Evolutionary conservation across 352 stramenopile species (phyloP), one percentile per base, ranked within the genome.

Genomic region (Phytophthora pini): DNA sequence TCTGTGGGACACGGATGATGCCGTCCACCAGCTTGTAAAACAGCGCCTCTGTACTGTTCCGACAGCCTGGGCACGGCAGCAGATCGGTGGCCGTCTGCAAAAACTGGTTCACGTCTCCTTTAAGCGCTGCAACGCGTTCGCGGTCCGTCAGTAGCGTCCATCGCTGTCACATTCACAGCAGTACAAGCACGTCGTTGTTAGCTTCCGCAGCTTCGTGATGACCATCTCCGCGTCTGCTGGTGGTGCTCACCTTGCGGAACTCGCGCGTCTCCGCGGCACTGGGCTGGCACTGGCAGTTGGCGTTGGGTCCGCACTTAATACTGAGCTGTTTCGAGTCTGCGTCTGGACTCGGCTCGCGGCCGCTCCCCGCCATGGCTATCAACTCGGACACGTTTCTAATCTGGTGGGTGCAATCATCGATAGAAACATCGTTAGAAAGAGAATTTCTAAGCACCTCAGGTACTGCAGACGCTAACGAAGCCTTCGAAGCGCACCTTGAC

Each of bases 131-230:
- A 29, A 80, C 80, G 44, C 88, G 84, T 61, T 95, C 88, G 12
- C 69, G 70, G 31, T 95, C 88, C 20, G 85, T 93, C 65, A 95
- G 73, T 52, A 95, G 68, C 68, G 79, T 47, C 88, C 88, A 95
- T 27, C 88, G 78, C 85, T 94, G 68, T 48, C 27, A 64, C 11
- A 81, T 27, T 24, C 12, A 64, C 40, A 71, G 17, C 34, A 67
- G 22, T 43, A 64, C 40, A 65, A 56, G n/a, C 41, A 59, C 22
- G 46, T 62, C 22, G 52, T 56, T 34, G 45, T 63, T 69, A 65
- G 41, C 38, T 36, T 20, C 36, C 38, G n/a, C 38, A 44, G 54
- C 40, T 22, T 46, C 32, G 39, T 39, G n/a, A n/a, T 46, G 11
- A 17, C 46, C 20, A 11, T 46, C 43, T 50, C 26, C 31, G 31